These are phyloP conservation scores for Dendrobium officinale DNA, from an alignment of 106 monocot species.

Conservation along the genomic window DNA sequence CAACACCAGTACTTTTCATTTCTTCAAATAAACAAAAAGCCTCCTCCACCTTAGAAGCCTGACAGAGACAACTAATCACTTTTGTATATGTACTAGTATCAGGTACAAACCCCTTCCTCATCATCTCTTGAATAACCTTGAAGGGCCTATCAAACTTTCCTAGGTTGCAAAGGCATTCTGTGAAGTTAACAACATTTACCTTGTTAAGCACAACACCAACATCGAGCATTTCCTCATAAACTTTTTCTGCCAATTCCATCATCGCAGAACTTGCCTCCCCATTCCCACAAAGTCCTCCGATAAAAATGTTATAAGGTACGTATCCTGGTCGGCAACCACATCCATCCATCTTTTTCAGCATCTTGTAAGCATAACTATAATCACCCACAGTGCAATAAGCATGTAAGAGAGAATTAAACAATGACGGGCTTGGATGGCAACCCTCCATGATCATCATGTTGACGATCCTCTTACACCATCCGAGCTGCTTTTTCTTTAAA, in stretches of 20 bases:
- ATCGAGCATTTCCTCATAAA: slow-evolving; percentile 76
- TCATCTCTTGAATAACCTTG: slow-evolving; percentile 72
- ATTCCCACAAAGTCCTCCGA: slow-evolving; percentile 79
- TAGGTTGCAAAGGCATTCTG: slow-evolving; percentile 52
- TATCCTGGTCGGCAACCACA: slow-evolving; percentile 70
- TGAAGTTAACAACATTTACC: slow-evolving; percentile 72
- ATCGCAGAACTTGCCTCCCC: slow-evolving; percentile 34
- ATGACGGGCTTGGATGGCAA: slow-evolving; percentile 50
- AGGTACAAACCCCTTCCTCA: slow-evolving; percentile 85
- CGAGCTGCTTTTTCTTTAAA: slow-evolving; percentile 77
- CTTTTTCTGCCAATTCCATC: slow-evolving; percentile 64
- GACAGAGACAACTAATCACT: slow-evolving; percentile 70
- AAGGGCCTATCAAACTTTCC: slow-evolving; percentile 75
- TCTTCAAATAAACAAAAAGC: slow-evolving; percentile 78
- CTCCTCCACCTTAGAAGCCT: slow-evolving; percentile 59
- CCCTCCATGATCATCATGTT: slow-evolving; percentile 91
- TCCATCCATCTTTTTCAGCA: slow-evolving; percentile 68
- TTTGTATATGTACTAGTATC: slow-evolving; percentile 76
- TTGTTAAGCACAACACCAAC: slow-evolving; percentile 85
- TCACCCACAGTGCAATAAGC: slow-evolving; percentile 68
- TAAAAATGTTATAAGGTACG: slow-evolving; percentile 83
- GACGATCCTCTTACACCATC: slow-evolving; percentile 92
- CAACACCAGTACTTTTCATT: slow-evolving; percentile 68
- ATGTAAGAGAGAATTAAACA: slow-evolving; percentile 89
- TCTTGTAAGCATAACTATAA: slow-evolving; percentile 75